These are phyloP conservation scores for Alternaria gansuensis DNA, from an alignment of 2,329 filamentous ascomycete genomes.

Conservation along the genomic window DNA sequence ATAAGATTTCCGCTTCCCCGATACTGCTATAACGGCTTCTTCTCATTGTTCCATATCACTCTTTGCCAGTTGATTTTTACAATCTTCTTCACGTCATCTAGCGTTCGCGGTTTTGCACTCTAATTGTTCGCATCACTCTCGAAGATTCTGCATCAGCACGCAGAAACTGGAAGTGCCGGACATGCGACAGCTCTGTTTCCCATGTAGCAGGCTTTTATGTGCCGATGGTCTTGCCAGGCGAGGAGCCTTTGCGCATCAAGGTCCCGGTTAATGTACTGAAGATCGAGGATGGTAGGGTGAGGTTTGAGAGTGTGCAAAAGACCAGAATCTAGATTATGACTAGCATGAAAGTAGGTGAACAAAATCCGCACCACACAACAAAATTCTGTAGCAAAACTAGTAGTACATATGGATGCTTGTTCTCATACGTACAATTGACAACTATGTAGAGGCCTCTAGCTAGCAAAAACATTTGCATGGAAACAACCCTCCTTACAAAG, in stretches of 20 bases:
- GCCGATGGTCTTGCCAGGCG: constrained; percentile 6
- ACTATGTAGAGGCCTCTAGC: too few relatives aligned
- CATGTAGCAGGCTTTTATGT: constrained; percentile 7
- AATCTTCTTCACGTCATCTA: neutral
- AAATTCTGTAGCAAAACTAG: too few relatives aligned
- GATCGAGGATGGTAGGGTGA: neutral
- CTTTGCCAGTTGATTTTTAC: constrained; percentile 5
- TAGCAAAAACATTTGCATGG: too few relatives aligned
- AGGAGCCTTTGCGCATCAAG: neutral
- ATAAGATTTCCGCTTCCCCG: constrained; percentile 3
- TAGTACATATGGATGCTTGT: too few relatives aligned
- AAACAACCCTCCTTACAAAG: too few relatives aligned
- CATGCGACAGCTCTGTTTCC: neutral
- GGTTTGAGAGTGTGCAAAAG: neutral
- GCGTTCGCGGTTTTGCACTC: neutral
- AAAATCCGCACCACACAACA: too few relatives aligned
- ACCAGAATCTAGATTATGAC: neutral
- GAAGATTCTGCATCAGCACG: neutral
- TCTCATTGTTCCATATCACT: constrained; percentile 5
- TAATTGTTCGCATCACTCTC: neutral
- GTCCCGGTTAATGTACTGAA: neutral
- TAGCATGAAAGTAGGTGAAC: neutral
- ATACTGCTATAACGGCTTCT: constrained; percentile 4
- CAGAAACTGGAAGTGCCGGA: neutral
- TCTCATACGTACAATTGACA: too few relatives aligned